A percentile compares a stretch with the other conserved stretches of the same genome.
Conservation (phyloP, 1,139 yeast species). For the Eremothecium cymbalariae region DNA sequence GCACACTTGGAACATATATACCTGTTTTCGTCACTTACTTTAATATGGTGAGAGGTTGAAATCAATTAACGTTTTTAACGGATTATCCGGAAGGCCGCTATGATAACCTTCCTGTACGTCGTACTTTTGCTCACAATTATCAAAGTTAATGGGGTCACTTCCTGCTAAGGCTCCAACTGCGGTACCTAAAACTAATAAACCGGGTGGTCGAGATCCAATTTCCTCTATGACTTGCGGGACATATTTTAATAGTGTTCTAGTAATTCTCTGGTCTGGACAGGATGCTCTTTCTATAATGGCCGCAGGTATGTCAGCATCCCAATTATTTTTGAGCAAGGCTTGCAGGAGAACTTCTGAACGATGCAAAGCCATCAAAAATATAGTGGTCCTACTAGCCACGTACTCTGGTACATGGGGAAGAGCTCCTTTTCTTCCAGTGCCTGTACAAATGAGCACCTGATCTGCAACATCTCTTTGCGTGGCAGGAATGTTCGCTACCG, state of each 20-base stretch:
- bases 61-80: no score
- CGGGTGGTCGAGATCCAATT: conserved; percentile 93
- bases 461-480: conserved; percentile 92
- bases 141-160: conserved; percentile 26
- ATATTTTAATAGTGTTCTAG: conserved; percentile 60
- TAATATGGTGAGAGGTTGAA: no score
- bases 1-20: no score
- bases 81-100: neutral
- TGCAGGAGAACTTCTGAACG: conserved; percentile 64
- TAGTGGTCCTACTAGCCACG: conserved; percentile 65
- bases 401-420: conserved; percentile 73
- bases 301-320: conserved; percentile 71
- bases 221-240: conserved; percentile 67
- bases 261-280: conserved; percentile 85
- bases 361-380: conserved; percentile 86
- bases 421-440: conserved; percentile 85
- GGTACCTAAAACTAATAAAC: conserved; percentile 72
- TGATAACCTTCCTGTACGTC: conserved; percentile 51
- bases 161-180: conserved; percentile 56
- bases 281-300: conserved; percentile 88
- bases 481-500: conserved; percentile 77
- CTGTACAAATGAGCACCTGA: conserved; percentile 88
- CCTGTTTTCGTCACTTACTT: no score
- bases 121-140: conserved; percentile 23
- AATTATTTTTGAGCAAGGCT: conserved; percentile 46